Evolutionary conservation across 2,329 filamentous ascomycete species (phyloP).

Genomic region (Pyrenochaeta sp.): DNA sequence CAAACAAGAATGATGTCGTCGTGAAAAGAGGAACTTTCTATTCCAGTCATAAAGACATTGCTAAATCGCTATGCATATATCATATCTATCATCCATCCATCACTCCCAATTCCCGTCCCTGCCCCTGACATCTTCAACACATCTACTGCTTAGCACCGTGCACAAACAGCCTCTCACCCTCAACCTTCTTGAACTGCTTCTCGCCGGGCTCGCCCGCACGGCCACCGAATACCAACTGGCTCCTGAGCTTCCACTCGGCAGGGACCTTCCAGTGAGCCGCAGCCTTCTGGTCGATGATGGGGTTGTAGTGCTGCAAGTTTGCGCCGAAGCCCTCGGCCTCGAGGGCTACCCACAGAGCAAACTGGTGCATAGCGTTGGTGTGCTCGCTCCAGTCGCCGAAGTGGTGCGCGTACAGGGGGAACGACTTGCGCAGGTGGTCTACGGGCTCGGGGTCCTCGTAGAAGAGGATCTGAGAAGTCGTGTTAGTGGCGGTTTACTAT

Average conservation of each 20-base stretch:
- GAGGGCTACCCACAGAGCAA: conserved; percentile 79
- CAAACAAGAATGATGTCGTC: too few species aligned
- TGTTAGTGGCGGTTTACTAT: too few species aligned
- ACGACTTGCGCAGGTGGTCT: conserved; percentile 71
- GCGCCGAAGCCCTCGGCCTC: conserved; percentile 84
- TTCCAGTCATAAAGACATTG: too few species aligned
- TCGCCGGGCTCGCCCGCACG: conserved; percentile 61
- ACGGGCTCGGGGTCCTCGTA: conserved; percentile 79
- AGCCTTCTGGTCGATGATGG: conserved; percentile 78
- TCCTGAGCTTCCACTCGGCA: conserved; percentile 75
- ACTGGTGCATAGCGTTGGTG: conserved; percentile 83
- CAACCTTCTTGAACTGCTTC: conserved; percentile 70
- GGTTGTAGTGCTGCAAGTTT: conserved; percentile 95
- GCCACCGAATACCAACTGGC: conserved; percentile 85
- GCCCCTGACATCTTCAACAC: too few species aligned
- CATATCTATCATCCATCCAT: too few species aligned
- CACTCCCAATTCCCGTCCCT: too few species aligned
- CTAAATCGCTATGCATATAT: too few species aligned
- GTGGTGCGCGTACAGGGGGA: conserved; percentile 76
- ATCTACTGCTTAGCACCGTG: conserved; percentile 44
- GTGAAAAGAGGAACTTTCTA: too few species aligned
- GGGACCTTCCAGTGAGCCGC: conserved; percentile 74
- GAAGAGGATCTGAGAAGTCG: conserved; percentile 71
- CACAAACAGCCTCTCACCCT: conserved; percentile 64
- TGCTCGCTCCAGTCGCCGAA: conserved; percentile 82